Base-by-base conservation (phyloP, 805 yeast species). In the Lipomyces mesembrius region DNA sequence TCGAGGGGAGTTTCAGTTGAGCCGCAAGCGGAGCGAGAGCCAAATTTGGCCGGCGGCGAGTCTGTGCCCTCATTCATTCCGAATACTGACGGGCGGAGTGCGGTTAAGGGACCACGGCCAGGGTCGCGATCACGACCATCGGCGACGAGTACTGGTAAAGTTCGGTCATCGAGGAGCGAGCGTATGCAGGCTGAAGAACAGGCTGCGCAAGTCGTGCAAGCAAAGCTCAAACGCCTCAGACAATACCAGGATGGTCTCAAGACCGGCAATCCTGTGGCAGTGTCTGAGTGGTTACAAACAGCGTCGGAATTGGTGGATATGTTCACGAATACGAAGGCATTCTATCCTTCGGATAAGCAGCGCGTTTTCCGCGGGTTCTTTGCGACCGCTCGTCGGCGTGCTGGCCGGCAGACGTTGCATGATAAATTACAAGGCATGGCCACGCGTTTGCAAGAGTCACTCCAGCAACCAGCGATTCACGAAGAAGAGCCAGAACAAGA, bases 281-380 rank as follows among this genome's bases (percentile, higher is more conserved):
- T 87, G 1, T 81, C 83, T 7, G 85, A 91, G 1, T 95, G 98
- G 98, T 83, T 91, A 71, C 91, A 91, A 67, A 80, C 87, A 4
- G 97, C 94, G 0, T 85, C 91, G 1, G 96, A 90, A 71, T 82
- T 95, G 60, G 86, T 94, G 54, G 96, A 92, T 74, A 86, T 90
- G 67, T 93, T 95, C 75, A 86, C 90, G 32, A 85, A 88, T 63
- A 92, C 91, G 12, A 83, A 88, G 68, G 87, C 87, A 72, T 91
- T 95, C 71, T 93, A 91, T 74, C 90, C 93, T 0, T 83, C 87
- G 59, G 96, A 91, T 73, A 84, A 88, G 64, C 88, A 88, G 12
- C 86, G 88, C 60, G 82, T 83, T 25, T 90, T 90, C 75, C 86
- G 85, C 58, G 92, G 93, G 20, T 59, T 73, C n/a, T 86, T 87